Evolutionary conservation across 2,329 filamentous ascomycete species (phyloP).

Genomic region (Nannizziopsis barbatae): DNA sequence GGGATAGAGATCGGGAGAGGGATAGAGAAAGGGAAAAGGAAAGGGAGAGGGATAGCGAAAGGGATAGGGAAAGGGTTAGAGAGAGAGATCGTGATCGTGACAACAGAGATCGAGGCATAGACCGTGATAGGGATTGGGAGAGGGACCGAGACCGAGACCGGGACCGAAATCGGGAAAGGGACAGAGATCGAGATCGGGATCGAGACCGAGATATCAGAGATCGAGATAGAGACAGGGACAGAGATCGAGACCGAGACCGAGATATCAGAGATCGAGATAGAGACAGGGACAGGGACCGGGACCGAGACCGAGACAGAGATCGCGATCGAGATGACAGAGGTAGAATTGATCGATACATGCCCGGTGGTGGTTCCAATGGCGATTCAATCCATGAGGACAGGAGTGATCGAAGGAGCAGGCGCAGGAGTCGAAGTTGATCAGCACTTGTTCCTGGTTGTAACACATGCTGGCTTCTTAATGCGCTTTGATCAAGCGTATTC

Average conservation of each 20-base stretch:
- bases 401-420: constrained; percentile 16
- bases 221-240: constrained; percentile 12
- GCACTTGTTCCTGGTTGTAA: neutral
- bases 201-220: constrained; percentile 13
- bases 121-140: constrained; percentile 14
- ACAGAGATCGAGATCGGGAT: constrained; percentile 21
- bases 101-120: constrained; percentile 7
- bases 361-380: constrained; percentile 24
- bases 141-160: constrained; percentile 5
- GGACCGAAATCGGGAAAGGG: constrained; percentile 16
- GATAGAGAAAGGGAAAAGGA: neutral
- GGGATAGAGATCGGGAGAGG: neutral
- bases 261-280: constrained; percentile 22
- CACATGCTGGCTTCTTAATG: too few relatives aligned
- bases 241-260: constrained; percentile 14
- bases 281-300: constrained; percentile 16
- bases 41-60: neutral
- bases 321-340: constrained; percentile 17
- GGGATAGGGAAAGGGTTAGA: neutral
- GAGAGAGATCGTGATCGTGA: neutral
- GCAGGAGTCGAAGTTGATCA: constrained; percentile 22
- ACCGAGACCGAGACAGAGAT: constrained; percentile 16
- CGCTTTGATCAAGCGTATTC: too few relatives aligned
- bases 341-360: constrained; percentile 37
- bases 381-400: constrained; percentile 10